A percentile compares a stretch with the other conserved stretches of the same genome.
Conservation (phyloP, 2,329 filamentous ascomycete genomes). For the Leptosphaerulina australis region DNA sequence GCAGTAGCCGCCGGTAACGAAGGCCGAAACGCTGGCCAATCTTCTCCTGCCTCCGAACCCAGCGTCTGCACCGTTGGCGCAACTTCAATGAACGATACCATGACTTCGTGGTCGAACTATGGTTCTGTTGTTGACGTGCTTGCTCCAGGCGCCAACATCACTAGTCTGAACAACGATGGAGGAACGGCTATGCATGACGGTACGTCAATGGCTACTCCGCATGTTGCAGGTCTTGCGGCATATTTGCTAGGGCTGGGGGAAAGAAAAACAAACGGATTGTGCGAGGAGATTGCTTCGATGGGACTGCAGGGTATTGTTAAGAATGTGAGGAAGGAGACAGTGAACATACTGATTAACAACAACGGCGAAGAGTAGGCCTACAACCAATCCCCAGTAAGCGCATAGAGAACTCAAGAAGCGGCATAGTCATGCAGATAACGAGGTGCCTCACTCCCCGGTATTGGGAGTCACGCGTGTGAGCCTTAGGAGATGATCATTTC, state of each 20-base stretch:
- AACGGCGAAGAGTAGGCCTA: conserved; percentile 30
- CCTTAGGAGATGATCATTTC: too few species aligned
- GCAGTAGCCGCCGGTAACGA: conserved; percentile 49
- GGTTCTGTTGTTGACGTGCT: conserved; percentile 46
- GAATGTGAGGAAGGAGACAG: conserved; percentile 50
- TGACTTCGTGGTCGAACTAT: conserved; percentile 46
- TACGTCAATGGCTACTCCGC: conserved; percentile 72
- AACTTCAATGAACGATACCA: conserved; percentile 36
- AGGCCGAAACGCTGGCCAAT: conserved; percentile 30
- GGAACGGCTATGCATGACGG: conserved; percentile 58
- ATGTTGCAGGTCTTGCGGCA: conserved; percentile 70
- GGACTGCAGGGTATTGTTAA: conserved; percentile 49
- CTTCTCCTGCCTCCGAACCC: conserved; percentile 44
- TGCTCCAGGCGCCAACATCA: conserved; percentile 48
- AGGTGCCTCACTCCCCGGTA: too few species aligned
- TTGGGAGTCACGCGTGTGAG: too few species aligned
- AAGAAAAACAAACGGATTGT: conserved; percentile 50
- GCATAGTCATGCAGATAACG: too few species aligned
- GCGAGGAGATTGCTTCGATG: conserved; percentile 53
- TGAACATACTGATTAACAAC: conserved; percentile 61
- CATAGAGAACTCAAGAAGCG: not conserved
- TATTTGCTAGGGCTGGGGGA: conserved; percentile 65
- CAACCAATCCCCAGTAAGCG: not conserved
- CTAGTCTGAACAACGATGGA: conserved; percentile 54
- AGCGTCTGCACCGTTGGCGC: conserved; percentile 50